phyloP scores from a whole-genome alignment of 2,329 filamentous ascomycete species.

The Fusarium scirpi region DNA sequence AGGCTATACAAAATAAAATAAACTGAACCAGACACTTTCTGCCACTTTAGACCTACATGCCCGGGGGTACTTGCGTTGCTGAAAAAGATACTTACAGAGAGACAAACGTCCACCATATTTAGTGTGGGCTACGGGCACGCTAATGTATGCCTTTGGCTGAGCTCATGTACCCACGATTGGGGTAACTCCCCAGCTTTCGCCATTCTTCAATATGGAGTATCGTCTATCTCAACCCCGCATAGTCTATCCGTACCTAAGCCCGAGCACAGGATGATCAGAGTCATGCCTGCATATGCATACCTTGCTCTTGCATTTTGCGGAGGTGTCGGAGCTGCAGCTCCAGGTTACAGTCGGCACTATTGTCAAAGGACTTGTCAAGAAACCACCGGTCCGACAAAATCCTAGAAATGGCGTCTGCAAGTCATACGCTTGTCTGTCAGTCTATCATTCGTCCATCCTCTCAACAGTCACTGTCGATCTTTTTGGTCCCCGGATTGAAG shows the following conservation, averaged over 20 bases:
- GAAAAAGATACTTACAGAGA: neutral
- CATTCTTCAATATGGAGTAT: neutral
- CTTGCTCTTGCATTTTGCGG: neutral
- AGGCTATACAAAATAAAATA: neutral
- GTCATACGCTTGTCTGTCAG: neutral
- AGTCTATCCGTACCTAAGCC: neutral
- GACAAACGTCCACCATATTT: neutral
- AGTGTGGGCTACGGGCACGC: neutral
- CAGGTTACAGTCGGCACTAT: conserved; percentile 7
- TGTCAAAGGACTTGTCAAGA: neutral
- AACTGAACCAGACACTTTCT: neutral
- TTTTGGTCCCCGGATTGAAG: neutral
- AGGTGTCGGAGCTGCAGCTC: conserved; percentile 3
- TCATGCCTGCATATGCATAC: neutral
- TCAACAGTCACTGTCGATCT: conserved; percentile 4
- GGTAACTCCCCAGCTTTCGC: neutral
- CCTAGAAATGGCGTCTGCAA: neutral
- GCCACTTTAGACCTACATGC: neutral
- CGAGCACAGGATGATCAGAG: neutral
- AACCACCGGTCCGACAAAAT: conserved; percentile 22
- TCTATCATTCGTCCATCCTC: conserved; percentile 5
- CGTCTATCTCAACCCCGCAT: conserved; percentile 4
- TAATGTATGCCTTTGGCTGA: neutral
- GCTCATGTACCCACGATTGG: neutral
- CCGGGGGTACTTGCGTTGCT: neutral